These are phyloP conservation scores for Clavispora santaluciae DNA, from an alignment of 805 yeast species.

Conservation along the genomic window DNA sequence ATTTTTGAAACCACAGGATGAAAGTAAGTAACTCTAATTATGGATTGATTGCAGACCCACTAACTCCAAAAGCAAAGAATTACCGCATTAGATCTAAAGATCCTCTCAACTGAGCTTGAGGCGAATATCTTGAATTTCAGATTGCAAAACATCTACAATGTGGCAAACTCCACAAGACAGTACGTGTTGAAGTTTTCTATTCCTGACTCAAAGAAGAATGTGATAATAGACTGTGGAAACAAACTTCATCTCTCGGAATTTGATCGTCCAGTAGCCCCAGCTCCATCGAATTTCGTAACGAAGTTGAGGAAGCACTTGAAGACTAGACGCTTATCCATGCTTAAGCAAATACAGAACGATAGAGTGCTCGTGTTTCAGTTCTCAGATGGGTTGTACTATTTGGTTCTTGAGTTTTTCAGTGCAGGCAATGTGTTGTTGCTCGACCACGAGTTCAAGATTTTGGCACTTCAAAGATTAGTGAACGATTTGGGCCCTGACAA, in stretches of 20 bases:
- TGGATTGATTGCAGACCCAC: background rate
- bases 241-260: conserved; percentile 74
- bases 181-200: conserved; percentile 74
- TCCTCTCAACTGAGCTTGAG: conserved; percentile 63
- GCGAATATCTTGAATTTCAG: conserved; percentile 57
- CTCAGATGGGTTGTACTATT: conserved; percentile 71
- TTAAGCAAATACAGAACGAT: conserved; percentile 74
- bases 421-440: conserved; percentile 86
- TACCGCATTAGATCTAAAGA: conserved; percentile 74
- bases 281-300: conserved; percentile 81
- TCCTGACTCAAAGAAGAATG: conserved; percentile 73
- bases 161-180: conserved; percentile 65
- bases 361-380: conserved; percentile 81
- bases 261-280: conserved; percentile 72
- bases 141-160: conserved; percentile 79
- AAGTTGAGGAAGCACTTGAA: conserved; percentile 85
- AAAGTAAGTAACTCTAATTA: conserved; percentile 2
- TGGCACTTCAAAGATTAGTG: conserved; percentile 75
- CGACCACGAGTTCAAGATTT: conserved; percentile 61
- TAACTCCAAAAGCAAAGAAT: conserved; percentile 57
- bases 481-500: conserved; percentile 59
- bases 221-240: conserved; percentile 84
- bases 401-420: conserved; percentile 88
- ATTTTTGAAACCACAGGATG: conserved; percentile 1
- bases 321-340: conserved; percentile 65